Base-by-base conservation (phyloP, 441 rosid genomes). In the Brassica hybrid region DNA sequence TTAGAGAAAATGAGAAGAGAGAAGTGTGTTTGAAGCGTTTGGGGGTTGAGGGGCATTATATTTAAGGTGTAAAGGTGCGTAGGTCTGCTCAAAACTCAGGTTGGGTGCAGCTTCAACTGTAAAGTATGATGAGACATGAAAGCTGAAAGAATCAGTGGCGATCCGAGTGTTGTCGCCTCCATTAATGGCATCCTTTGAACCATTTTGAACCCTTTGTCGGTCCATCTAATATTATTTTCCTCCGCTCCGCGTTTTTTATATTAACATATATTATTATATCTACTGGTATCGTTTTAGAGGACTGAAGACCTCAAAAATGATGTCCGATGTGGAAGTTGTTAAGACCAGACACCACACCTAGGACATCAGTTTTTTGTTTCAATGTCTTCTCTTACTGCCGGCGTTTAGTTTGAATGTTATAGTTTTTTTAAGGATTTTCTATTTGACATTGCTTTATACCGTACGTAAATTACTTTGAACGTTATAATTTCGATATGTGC, bases 111-210 rank as follows among this genome's bases (percentile, higher is more conserved):
- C 79, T 70, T 74, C 82, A 63, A 79, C 72, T 79, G 72, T 74
- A 74, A 57, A 79, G 82, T 58, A 76, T 80, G 79, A 74, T 45
- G 80, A 84, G 80, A 86, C 79, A 83, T 60, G 78, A 69, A 71
- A 81, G 85, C 77, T 77, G 85, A 89, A 85, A 77, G 82, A 80
- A 84, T 86, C 87, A 85, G 86, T 77, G 80, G 85, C 90, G 85
- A 91, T 90, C 91, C 71, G 85, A 87, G 87, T 79, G 80, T 70
- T 93, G 98, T 91, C 94, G 86, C 93, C 88, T 89, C 84, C 87
- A 85, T 85, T 90, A 88, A 86, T 86, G 88, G 93, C 92, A 88
- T 81, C 85, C 86, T 72, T 85, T 79, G 80, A 84, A 84, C 84
- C 86, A 81, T 77, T 80, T 21, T 27, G 30, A 27, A 27, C 30